Evolutionary conservation across 805 yeast species (phyloP).

Genomic region (Candida ascalaphidarum): DNA sequence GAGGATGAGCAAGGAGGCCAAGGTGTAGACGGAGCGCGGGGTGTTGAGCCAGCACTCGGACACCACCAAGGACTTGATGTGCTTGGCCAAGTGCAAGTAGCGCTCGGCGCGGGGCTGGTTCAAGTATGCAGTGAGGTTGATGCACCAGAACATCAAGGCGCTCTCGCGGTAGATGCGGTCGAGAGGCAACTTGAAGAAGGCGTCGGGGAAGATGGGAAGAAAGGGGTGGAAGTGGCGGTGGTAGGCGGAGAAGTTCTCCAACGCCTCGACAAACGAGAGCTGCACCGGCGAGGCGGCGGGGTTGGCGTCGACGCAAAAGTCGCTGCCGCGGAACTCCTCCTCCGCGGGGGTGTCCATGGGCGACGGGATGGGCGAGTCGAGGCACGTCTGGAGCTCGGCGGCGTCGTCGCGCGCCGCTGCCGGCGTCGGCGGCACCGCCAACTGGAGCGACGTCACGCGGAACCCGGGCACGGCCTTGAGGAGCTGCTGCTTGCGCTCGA

Average conservation of each 20-base stretch:
- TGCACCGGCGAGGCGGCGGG: conserved; percentile 1
- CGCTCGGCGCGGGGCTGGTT: conserved; percentile 9
- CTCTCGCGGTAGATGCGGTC: conserved; percentile 10
- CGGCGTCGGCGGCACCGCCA: no score
- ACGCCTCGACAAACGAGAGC: conserved; percentile 5
- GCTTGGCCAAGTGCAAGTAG: conserved; percentile 18
- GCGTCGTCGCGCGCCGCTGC: no score
- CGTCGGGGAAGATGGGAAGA: conserved; percentile 20
- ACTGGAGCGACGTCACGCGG: no score
- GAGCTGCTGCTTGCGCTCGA: conserved; percentile 10
- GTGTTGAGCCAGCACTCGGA: conserved; percentile 35
- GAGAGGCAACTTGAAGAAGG: conserved; percentile 6
- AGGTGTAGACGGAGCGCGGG: conserved; percentile 33
- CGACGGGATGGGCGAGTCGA: no score
- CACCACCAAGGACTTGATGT: conserved; percentile 30
- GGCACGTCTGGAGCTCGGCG: no score
- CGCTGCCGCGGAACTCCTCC: no score
- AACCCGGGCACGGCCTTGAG: no score
- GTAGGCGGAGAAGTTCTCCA: conserved; percentile 13
- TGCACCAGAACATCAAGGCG: conserved; percentile 33
- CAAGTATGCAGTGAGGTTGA: conserved; percentile 25
- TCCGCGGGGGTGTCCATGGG: no score
- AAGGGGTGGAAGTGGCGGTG: conserved; percentile 18
- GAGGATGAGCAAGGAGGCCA: conserved; percentile 30
- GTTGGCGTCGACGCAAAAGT: conserved; percentile 1